Conservation (phyloP, 345 rosid species). For the Salix koriyanagi region DNA sequence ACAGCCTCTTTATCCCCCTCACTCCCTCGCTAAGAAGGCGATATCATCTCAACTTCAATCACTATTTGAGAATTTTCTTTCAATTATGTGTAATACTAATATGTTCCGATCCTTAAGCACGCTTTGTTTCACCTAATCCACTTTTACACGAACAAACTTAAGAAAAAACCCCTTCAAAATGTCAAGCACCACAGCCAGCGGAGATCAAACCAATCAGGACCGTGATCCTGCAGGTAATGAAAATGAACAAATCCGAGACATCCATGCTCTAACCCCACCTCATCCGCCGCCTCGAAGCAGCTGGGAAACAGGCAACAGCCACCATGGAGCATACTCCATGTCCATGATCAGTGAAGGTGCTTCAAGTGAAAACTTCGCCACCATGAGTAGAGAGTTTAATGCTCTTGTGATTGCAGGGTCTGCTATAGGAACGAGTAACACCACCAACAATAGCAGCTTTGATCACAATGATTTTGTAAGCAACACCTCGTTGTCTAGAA, state of each 20-base stretch:
- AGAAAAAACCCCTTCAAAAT: conserved; percentile 9
- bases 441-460: conserved; percentile 13
- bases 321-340: conserved; percentile 35
- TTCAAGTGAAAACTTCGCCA: conserved; percentile 73
- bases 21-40: too few relatives aligned
- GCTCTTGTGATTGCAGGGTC: conserved; percentile 92
- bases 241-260: conserved; percentile 58
- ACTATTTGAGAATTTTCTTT: background rate
- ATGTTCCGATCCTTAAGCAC: background rate
- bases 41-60: background rate
- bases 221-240: conserved; percentile 11
- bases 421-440: conserved; percentile 27
- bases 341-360: conserved; percentile 44
- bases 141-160: background rate
- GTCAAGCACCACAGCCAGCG: conserved; percentile 25
- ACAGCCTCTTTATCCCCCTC: too few relatives aligned
- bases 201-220: conserved; percentile 11
- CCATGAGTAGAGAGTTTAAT: conserved; percentile 89
- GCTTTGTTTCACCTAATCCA: background rate
- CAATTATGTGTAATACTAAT: background rate
- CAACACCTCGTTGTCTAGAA: conserved; percentile 43
- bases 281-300: conserved; percentile 39
- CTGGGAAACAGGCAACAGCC: conserved; percentile 51
- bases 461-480: conserved; percentile 13
- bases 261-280: conserved; percentile 70